A percentile compares a stretch with the other conserved stretches of the same genome.
phyloP scores from a whole-genome alignment of 2,329 filamentous ascomycete genomes.

The Scortechinia acanthostroma region DNA sequence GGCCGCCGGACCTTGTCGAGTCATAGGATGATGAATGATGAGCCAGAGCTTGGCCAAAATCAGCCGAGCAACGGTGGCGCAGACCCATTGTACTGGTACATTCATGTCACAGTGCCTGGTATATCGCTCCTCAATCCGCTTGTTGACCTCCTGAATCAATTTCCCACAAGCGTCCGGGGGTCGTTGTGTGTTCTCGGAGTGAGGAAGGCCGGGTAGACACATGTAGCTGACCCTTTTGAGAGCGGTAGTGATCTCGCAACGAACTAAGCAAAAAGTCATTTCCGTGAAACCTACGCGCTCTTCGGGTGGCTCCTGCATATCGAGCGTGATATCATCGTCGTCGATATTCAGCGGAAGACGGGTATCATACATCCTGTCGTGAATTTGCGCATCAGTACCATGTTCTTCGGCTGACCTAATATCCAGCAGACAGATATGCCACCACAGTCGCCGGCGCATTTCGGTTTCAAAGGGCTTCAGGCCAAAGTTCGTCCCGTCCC shows the following conservation, averaged over 20 bases:
- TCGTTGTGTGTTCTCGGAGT: background rate
- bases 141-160: conserved; percentile 28
- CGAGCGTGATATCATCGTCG: conserved; percentile 36
- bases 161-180: background rate
- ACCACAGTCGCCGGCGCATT: conserved; percentile 41
- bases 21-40: conserved; percentile 55
- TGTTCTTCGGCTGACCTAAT: conserved; percentile 37
- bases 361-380: conserved; percentile 33
- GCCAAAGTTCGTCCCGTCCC: conserved; percentile 36
- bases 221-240: conserved; percentile 5
- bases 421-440: conserved; percentile 37
- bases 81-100: conserved; percentile 47
- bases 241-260: conserved; percentile 6
- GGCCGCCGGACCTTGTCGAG: conserved; percentile 34
- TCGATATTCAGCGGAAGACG: conserved; percentile 40
- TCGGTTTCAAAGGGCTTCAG: conserved; percentile 38
- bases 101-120: conserved; percentile 33
- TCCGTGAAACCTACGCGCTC: conserved; percentile 34
- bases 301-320: conserved; percentile 29
- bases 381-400: conserved; percentile 32
- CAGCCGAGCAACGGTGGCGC: conserved; percentile 47
- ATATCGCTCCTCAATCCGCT: conserved; percentile 32
- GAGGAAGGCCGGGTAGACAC: background rate
- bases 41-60: conserved; percentile 61
- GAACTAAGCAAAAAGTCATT: conserved; percentile 20